phyloP scores from a whole-genome alignment of 805 yeast species.

The Ogataea siamensis region DNA sequence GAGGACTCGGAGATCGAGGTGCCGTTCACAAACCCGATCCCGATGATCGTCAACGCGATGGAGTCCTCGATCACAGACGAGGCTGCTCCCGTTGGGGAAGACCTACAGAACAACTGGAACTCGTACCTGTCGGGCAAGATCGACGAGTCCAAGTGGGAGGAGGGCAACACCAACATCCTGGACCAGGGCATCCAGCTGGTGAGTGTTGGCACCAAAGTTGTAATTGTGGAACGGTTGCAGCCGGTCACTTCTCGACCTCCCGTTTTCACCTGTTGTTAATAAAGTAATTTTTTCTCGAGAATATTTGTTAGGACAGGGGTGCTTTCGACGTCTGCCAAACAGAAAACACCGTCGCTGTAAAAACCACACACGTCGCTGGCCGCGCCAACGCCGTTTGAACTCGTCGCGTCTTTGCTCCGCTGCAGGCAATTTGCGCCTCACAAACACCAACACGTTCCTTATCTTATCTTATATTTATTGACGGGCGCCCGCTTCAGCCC shows the following conservation, averaged over 20 bases:
- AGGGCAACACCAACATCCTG: slow-evolving; percentile 13
- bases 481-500: not conserved
- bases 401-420: too few relatives aligned
- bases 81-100: slow-evolving; percentile 13
- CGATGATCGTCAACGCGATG: slow-evolving; percentile 43
- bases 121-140: slow-evolving; percentile 32
- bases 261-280: slow-evolving; percentile 64
- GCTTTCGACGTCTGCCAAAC: too few relatives aligned
- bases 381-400: too few relatives aligned
- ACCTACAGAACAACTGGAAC: slow-evolving; percentile 33
- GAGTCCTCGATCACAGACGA: slow-evolving; percentile 35
- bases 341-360: too few relatives aligned
- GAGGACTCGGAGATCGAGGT: slow-evolving; percentile 62
- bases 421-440: too few relatives aligned
- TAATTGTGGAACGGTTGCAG: slow-evolving; percentile 59
- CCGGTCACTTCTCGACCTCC: slow-evolving; percentile 56
- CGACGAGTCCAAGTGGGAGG: slow-evolving; percentile 26
- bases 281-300: not conserved
- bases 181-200: slow-evolving; percentile 17
- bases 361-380: too few relatives aligned
- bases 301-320: not conserved
- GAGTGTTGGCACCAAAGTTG: slow-evolving; percentile 40
- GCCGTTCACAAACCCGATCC: slow-evolving; percentile 43
- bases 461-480: slow-evolving; percentile 4
- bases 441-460: too few relatives aligned